Conservation (phyloP, 2,329 filamentous ascomycete genomes). For the Metarhizium humberi region DNA sequence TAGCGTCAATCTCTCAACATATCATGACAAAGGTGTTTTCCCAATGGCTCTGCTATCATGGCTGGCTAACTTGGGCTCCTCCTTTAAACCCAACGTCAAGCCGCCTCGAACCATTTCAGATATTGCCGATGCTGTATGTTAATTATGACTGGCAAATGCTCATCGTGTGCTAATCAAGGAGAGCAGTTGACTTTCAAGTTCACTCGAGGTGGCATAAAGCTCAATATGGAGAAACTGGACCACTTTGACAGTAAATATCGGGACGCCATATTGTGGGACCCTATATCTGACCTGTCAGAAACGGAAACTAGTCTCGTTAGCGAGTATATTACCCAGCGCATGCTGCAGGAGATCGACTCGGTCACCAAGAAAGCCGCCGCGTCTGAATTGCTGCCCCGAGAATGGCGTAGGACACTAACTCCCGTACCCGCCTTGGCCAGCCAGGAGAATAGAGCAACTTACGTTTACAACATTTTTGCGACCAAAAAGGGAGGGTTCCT, state of each 20-base stretch:
- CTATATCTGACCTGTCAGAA: conserved; percentile 12
- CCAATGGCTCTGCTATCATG: conserved; percentile 62
- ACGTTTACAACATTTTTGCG: conserved; percentile 14
- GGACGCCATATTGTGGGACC: conserved; percentile 21
- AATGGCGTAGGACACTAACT: conserved; percentile 15
- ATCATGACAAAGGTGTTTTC: conserved; percentile 35
- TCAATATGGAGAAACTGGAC: conserved; percentile 70
- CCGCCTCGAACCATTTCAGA: conserved; percentile 47
- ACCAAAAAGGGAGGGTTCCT: conserved; percentile 16
- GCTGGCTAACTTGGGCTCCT: conserved; percentile 56
- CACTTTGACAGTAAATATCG: conserved; percentile 66
- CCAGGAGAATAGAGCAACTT: conserved; percentile 8
- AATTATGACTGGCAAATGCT: background rate
- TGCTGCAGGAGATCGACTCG: conserved; percentile 13
- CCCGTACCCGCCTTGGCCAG: conserved; percentile 17
- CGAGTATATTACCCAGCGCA: conserved; percentile 12
- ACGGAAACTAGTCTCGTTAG: conserved; percentile 15
- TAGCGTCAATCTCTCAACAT: conserved; percentile 40
- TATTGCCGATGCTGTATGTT: conserved; percentile 56
- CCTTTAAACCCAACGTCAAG: conserved; percentile 17
- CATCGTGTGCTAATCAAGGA: conserved; percentile 14
- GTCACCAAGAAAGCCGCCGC: conserved; percentile 10
- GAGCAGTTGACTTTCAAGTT: conserved; percentile 72
- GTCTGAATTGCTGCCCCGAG: conserved; percentile 3
- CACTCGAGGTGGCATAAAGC: conserved; percentile 81